phyloP scores from a whole-genome alignment of 768 basidiomycete genomes.

The Podaxis sp. region DNA sequence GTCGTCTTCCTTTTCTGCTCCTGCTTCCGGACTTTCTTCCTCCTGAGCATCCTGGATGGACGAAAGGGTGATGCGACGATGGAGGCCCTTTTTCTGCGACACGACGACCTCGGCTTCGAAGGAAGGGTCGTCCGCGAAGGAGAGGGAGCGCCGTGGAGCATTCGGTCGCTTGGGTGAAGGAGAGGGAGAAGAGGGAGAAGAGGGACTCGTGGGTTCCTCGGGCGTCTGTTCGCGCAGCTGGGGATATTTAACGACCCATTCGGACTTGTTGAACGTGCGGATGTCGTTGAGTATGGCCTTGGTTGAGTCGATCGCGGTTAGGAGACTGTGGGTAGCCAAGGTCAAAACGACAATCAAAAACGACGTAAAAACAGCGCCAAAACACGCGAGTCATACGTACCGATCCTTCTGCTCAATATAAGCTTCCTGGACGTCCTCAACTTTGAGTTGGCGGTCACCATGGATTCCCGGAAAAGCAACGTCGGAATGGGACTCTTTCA shows the following conservation, averaged over 20 bases:
- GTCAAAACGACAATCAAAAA: constrained; percentile 8
- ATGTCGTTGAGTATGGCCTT: constrained; percentile 65
- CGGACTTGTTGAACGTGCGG: constrained; percentile 74
- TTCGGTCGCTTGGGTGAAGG: constrained; percentile 32
- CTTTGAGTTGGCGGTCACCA: constrained; percentile 45
- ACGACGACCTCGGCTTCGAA: constrained; percentile 64
- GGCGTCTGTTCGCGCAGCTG: constrained; percentile 48
- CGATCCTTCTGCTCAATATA: constrained; percentile 74
- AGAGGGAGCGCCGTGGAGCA: constrained; percentile 59
- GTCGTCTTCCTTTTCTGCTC: constrained; percentile 24
- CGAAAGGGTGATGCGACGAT: constrained; percentile 57
- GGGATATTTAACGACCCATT: constrained; percentile 91
- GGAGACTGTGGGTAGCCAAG: constrained; percentile 42
- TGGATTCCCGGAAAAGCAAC: constrained; percentile 24
- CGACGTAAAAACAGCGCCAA: not conserved
- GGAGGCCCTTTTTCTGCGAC: constrained; percentile 40
- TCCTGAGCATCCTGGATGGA: constrained; percentile 46
- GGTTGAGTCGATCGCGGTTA: constrained; percentile 73
- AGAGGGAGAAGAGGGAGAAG: constrained; percentile 21
- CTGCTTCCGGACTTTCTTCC: constrained; percentile 24
- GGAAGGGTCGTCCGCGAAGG: constrained; percentile 81
- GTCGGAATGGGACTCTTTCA: constrained; percentile 20
- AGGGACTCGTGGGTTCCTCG: constrained; percentile 13
- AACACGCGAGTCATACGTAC: constrained; percentile 35
- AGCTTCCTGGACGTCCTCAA: constrained; percentile 71